Evolutionary conservation across 805 yeast species (phyloP).

Genomic region (Candida taoyuanica): DNA sequence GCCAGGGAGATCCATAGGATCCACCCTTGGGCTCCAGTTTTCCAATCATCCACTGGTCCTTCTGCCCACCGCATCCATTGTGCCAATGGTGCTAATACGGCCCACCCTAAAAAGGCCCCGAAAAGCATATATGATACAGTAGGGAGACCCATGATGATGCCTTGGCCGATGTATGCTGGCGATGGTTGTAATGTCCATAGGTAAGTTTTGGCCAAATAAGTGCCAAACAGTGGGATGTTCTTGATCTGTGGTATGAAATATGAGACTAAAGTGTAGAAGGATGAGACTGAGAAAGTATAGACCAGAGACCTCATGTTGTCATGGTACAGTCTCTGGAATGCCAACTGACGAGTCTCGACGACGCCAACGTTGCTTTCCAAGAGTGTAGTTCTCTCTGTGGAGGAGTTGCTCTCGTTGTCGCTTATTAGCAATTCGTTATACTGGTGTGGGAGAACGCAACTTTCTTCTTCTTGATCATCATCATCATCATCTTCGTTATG

Average conservation of each 20-base stretch:
- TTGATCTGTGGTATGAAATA: conserved; percentile 70
- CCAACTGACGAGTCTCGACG: conserved; percentile 23
- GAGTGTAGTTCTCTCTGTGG: conserved; percentile 15
- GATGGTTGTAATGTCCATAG: conserved; percentile 92
- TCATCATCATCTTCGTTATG: conserved; percentile 15
- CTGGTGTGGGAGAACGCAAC: neutral
- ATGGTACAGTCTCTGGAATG: conserved; percentile 34
- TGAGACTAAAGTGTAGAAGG: conserved; percentile 65
- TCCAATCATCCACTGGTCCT: conserved; percentile 89
- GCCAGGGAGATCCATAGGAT: conserved; percentile 90
- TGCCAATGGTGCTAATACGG: conserved; percentile 76
- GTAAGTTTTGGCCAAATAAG: conserved; percentile 51
- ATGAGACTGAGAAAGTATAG: conserved; percentile 61
- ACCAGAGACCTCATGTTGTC: conserved; percentile 58
- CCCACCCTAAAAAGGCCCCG: conserved; percentile 93
- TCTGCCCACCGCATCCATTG: conserved; percentile 77
- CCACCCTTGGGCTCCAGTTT: conserved; percentile 95
- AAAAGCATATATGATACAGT: conserved; percentile 88
- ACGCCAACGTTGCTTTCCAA: conserved; percentile 21
- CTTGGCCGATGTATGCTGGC: conserved; percentile 97
- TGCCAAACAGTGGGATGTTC: conserved; percentile 74
- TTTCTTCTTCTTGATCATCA: no score
- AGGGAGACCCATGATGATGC: conserved; percentile 93
- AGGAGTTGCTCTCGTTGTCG: conserved; percentile 14
- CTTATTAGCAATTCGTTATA: neutral